Evolutionary conservation across 176 grass and related monocot genomes (phyloP).

Genomic region (Melocanna baccifera): DNA sequence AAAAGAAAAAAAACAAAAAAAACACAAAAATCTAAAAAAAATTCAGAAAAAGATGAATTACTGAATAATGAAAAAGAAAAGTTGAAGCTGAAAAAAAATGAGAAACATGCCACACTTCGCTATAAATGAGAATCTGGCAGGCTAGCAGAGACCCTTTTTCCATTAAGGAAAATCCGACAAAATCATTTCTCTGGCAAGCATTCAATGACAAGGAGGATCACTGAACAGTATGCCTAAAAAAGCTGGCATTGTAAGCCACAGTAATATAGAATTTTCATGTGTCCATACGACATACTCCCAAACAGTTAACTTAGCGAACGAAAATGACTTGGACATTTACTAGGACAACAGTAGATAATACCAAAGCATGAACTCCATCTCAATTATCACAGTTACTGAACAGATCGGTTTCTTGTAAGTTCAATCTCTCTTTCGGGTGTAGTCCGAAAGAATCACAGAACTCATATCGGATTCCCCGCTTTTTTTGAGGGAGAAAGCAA

Average conservation of each 20-base stretch:
- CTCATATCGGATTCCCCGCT: conserved; percentile 57
- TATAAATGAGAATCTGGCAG: conserved; percentile 43
- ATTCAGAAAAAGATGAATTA: too few relatives aligned
- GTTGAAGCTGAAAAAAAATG: too few relatives aligned
- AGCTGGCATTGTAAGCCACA: conserved; percentile 28
- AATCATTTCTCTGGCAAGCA: conserved; percentile 38
- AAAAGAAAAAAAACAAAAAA: too few relatives aligned
- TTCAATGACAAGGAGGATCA: conserved; percentile 33
- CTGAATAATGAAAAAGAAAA: too few relatives aligned
- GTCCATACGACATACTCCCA: conserved; percentile 27
- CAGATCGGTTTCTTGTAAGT: neutral
- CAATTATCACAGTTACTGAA: conserved; percentile 25
- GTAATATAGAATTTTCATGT: conserved; percentile 20
- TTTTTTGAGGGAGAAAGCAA: conserved; percentile 55
- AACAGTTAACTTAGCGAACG: conserved; percentile 11
- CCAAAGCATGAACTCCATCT: conserved; percentile 18
- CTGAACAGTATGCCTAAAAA: conserved; percentile 23
- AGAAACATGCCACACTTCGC: conserved; percentile 41
- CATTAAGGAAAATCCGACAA: conserved; percentile 3
- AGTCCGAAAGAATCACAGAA: conserved; percentile 76
- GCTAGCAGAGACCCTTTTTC: neutral
- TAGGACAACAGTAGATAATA: conserved; percentile 17
- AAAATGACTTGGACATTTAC: conserved; percentile 17
- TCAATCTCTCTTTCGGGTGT: conserved; percentile 46
- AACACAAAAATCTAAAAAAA: too few relatives aligned